phyloP scores from a whole-genome alignment of 2,329 filamentous ascomycete species.

The Nannizziopsis arthrosporioides region DNA sequence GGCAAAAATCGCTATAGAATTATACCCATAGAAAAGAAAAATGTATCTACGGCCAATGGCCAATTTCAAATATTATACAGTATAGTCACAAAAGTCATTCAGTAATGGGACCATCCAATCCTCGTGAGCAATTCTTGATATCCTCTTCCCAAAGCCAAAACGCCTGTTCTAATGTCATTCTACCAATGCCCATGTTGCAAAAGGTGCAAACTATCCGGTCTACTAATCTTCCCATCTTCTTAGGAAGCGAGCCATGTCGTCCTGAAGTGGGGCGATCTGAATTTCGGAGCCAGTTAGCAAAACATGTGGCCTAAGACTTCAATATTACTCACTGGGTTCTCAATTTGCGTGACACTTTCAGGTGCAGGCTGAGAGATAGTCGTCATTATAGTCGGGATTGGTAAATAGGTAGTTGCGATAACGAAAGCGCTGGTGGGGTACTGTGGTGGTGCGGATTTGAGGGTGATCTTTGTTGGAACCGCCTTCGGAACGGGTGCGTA shows the following conservation, averaged over 20 bases:
- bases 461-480: conserved; percentile 49
- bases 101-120: no score
- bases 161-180: background rate
- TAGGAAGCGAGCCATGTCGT: conserved; percentile 47
- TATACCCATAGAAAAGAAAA: no score
- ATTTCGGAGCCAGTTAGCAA: background rate
- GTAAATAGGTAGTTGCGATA: conserved; percentile 42
- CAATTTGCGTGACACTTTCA: conserved; percentile 42
- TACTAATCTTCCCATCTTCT: conserved; percentile 48
- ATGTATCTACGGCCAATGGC: no score
- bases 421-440: conserved; percentile 46
- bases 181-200: background rate
- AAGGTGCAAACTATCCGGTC: background rate
- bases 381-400: conserved; percentile 35
- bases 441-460: conserved; percentile 39
- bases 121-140: no score
- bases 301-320: background rate
- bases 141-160: no score
- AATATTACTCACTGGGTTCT: conserved; percentile 45
- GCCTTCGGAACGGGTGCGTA: conserved; percentile 52
- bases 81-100: no score
- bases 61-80: no score
- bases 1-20: no score
- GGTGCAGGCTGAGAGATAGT: conserved; percentile 39
- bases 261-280: conserved; percentile 37